Base-by-base conservation (phyloP, 2,329 filamentous ascomycete species). In the Domatiomyces catenatus region DNA sequence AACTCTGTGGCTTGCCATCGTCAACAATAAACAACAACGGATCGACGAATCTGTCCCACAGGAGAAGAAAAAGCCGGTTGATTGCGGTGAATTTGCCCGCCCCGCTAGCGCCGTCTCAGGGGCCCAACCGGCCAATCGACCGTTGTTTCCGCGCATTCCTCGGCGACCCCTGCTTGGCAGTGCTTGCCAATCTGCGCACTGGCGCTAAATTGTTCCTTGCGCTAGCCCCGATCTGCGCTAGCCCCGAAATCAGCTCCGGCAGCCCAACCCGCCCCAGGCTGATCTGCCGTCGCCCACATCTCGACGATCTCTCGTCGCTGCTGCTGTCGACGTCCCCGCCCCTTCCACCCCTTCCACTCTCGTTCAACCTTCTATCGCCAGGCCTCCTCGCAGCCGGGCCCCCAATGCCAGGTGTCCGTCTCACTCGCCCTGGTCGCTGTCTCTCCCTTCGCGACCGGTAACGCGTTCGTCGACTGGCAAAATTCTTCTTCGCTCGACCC, bases 381-480 rank as follows among this genome's bases (percentile, higher is more conserved):
- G 36, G 51, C 54, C 42, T 47, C 46, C 45, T 56, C 50, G 43
- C 44, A 55, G 50, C 54, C 53, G 56, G 58, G 55, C 53, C 55
- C 55, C 55, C 52, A 52, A 59, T 60, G 57, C 55, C 54, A 50
- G 51, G 56, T 58, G 57, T 56, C 51, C 52, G 56, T 58, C 56
- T 55, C 56, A 54, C 56, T 60, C 58, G 58, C 57, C 57, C 53
- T 59, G 58, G 57, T 60, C 58, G 58, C 57, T 52, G 47, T 56
- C 55, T 54, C 52, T 58, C 56, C 44, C 54, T 58, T 50, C 49
- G 56, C 57, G 57, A 51, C 55, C 57, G 55, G 58, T 59, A 59
- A 59, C 18, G 46, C 44, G 46, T 50, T 50, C 48, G 42, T 53
- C 57, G 57, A 59, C 56, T 52, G 49, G 48, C 49, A 51, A 47